These are phyloP conservation scores for Cryphonectria parasitica DNA, from an alignment of 2,329 filamentous ascomycete species.

Conservation along the genomic window DNA sequence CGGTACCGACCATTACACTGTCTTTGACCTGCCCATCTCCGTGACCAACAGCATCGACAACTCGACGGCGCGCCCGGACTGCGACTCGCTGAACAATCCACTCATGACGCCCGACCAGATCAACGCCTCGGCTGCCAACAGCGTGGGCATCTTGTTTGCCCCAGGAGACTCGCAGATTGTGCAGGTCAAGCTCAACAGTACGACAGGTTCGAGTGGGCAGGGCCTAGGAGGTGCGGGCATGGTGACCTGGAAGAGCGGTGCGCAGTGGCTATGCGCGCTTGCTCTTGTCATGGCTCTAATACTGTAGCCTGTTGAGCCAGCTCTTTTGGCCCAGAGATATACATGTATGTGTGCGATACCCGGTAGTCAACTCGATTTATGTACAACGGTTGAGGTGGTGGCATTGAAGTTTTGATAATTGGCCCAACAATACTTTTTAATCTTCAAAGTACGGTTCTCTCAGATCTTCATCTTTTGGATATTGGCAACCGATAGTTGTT, in stretches of 20 bases:
- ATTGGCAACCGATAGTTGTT: too few species aligned
- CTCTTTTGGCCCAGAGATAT: background rate
- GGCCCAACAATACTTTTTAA: background rate
- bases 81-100: constrained; percentile 56
- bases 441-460: background rate
- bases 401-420: background rate
- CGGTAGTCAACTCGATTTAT: background rate
- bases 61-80: constrained; percentile 47
- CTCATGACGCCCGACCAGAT: constrained; percentile 52
- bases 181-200: constrained; percentile 37
- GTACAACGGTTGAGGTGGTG: background rate
- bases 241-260: constrained; percentile 40
- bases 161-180: constrained; percentile 54
- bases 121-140: constrained; percentile 46
- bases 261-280: constrained; percentile 40
- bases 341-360: background rate
- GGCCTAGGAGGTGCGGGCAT: constrained; percentile 39
- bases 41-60: constrained; percentile 67
- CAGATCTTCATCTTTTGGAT: background rate
- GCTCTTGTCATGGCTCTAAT: constrained; percentile 38
- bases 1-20: constrained; percentile 65
- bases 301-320: constrained; percentile 32
- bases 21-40: constrained; percentile 71
- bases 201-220: constrained; percentile 28
- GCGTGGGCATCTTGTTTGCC: constrained; percentile 53